Percentiles rank a stretch among this genome's conserved stretches.
These are phyloP conservation scores for Suillus clintonianus DNA, from an alignment of 768 basidiomycete species.

Conservation along the genomic window DNA sequence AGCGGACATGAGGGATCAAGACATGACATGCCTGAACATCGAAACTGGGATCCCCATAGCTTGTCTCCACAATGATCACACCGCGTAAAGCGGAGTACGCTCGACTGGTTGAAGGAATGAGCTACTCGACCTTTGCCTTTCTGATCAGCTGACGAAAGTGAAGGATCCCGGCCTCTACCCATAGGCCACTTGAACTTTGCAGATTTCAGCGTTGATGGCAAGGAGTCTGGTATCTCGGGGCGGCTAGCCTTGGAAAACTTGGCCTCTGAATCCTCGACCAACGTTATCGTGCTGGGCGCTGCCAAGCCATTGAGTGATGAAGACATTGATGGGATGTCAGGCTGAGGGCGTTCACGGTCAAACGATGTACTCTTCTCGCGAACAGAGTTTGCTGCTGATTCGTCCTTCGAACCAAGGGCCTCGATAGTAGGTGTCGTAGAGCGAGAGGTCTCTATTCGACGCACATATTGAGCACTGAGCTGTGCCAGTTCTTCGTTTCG, in stretches of 20 bases:
- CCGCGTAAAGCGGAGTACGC: conserved; percentile 82
- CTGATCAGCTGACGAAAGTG: conserved; percentile 33
- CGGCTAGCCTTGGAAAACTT: conserved; percentile 30
- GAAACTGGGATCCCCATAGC: conserved; percentile 97
- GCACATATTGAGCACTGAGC: conserved; percentile 78
- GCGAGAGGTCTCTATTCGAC: conserved; percentile 62
- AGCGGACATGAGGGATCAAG: conserved; percentile 6
- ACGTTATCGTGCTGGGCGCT: conserved; percentile 19
- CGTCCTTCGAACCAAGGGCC: conserved; percentile 4
- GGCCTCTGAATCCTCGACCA: conserved; percentile 30
- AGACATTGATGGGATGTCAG: conserved; percentile 12
- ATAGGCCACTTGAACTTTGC: conserved; percentile 76
- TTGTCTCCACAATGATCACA: conserved; percentile 98
- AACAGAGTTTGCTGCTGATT: conserved; percentile 6
- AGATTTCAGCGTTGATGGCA: conserved; percentile 50
- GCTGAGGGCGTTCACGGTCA: conserved; percentile 20
- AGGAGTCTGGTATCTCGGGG: conserved; percentile 40
- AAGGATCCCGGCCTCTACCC: conserved; percentile 51
- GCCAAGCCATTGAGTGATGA: conserved; percentile 19
- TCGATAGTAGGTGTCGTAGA: conserved; percentile 18
- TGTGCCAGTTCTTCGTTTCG: conserved; percentile 93
- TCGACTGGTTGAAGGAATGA: conserved; percentile 89
- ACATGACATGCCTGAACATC: conserved; percentile 76
- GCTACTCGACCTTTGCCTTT: conserved; percentile 49
- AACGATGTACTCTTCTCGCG: conserved; percentile 32